A percentile compares a stretch with the other conserved stretches of the same genome.
phyloP scores from a whole-genome alignment of 2,329 filamentous ascomycete species.

The Alternaria tenuissima region DNA sequence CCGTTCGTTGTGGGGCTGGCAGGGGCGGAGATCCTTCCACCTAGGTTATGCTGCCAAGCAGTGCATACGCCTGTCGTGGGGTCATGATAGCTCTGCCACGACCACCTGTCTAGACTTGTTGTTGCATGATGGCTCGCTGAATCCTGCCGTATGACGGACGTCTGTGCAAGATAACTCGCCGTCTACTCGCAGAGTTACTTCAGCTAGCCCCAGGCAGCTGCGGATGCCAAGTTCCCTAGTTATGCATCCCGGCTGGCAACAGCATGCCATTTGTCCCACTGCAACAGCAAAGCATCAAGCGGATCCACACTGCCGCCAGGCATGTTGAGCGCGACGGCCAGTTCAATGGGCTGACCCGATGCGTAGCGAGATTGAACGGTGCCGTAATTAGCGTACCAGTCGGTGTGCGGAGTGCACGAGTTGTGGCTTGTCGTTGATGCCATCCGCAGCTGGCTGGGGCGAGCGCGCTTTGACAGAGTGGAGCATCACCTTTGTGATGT shows the following conservation, averaged over 20 bases:
- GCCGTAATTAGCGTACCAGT: constrained; percentile 26
- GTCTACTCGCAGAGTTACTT: neutral
- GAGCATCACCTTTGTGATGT: constrained; percentile 17
- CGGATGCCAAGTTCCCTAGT: constrained; percentile 21
- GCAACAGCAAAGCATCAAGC: constrained; percentile 19
- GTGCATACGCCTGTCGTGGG: constrained; percentile 8
- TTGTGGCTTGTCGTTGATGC: constrained; percentile 24
- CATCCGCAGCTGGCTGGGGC: constrained; percentile 28
- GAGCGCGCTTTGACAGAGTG: constrained; percentile 19
- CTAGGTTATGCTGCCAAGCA: constrained; percentile 25
- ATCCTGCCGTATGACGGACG: constrained; percentile 2
- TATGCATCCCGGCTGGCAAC: neutral
- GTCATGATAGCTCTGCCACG: constrained; percentile 15
- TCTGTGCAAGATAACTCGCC: constrained; percentile 17
- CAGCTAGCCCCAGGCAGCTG: constrained; percentile 12
- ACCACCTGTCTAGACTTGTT: constrained; percentile 14
- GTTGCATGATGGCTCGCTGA: constrained; percentile 26
- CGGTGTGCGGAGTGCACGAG: constrained; percentile 23
- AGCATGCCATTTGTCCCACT: constrained; percentile 10
- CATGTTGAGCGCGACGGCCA: constrained; percentile 13
- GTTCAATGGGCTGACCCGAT: constrained; percentile 11
- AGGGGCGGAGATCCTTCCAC: constrained; percentile 18
- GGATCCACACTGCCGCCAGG: constrained; percentile 22
- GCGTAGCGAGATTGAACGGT: constrained; percentile 28
- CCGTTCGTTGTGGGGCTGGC: constrained; percentile 13